Evolutionary conservation across 2,329 filamentous ascomycete genomes (phyloP), one percentile per base, ranked within the genome.

Genomic region (Fusarium pseudograminearum): DNA sequence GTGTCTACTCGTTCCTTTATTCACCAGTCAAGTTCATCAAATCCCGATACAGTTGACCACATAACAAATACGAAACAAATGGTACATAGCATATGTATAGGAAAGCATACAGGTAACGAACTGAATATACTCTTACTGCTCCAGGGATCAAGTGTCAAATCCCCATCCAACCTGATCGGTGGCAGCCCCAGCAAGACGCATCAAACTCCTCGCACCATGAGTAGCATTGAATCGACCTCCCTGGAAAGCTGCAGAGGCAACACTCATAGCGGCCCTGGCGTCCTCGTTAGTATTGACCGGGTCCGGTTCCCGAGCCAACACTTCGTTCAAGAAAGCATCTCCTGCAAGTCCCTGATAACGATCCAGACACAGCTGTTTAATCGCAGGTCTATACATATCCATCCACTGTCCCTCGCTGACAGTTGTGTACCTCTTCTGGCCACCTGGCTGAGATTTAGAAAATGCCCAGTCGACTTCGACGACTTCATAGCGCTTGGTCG

Each of bases 101-200:
- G 11, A 14, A 15, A 20, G 3, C n/a, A 8, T 1, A 7, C n/a
- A 22, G 20, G 7, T 6, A 40, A 40, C n/a, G 7, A 4, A 11
- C 14, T 9, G 1, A 6, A 22, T 22, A 40, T n/a, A 20, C 11
- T n/a, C n/a, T 4, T 14, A 15, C 16, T 18, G 5, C 1, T 26
- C 57, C n/a, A 73, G 1, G 65, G 65, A 6, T 73, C 70, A 73
- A 2, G 65, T 70, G 7, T 73, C 70, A 11, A 73, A 73, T 1
- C 71, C 70, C 71, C 71, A 73, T 31, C 71, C 71, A 11, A 73
- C 36, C 42, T 58, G 65, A 7, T 73, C 71, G 10, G 48, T 67
- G 2, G 57, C 33, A 6, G 55, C 62, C 5, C 59, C 70, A 5
- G 53, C 61, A 12, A 72, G 36, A 1, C 57, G 54, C 68, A 73